phyloP scores from a whole-genome alignment of 1,284 basidiomycete species.

The Apiotrichum domesticum region DNA sequence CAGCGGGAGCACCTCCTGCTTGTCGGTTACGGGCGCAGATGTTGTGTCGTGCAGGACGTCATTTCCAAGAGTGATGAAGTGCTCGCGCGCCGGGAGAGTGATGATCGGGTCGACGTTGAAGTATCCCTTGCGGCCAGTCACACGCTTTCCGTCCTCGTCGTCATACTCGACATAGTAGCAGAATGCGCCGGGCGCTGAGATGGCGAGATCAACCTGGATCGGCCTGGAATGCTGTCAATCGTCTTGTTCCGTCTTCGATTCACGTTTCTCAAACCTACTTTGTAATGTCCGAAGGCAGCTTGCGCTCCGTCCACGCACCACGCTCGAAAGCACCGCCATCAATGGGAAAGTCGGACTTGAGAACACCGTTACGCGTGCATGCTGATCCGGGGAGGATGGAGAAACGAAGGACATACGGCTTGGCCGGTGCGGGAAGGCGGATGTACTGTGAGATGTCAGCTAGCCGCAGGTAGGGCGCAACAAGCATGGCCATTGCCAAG shows the following conservation, averaged over 20 bases:
- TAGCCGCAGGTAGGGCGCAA: background rate
- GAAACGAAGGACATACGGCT: slow-evolving; percentile 81
- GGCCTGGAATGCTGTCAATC: too few relatives aligned
- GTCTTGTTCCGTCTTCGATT: too few relatives aligned
- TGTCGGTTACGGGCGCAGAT: slow-evolving; percentile 50
- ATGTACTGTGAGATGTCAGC: slow-evolving; percentile 61
- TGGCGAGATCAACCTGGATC: slow-evolving; percentile 84
- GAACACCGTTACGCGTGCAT: slow-evolving; percentile 76
- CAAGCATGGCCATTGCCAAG: too few relatives aligned
- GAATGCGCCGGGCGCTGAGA: slow-evolving; percentile 90
- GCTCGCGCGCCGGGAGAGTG: slow-evolving; percentile 61
- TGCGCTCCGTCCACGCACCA: slow-evolving; percentile 66
- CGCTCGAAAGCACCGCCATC: slow-evolving; percentile 80
- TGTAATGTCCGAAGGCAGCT: slow-evolving; percentile 40
- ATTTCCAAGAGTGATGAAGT: slow-evolving; percentile 49
- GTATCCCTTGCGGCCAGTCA: slow-evolving; percentile 78
- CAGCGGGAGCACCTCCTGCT: slow-evolving; percentile 55
- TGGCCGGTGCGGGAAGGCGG: slow-evolving; percentile 82
- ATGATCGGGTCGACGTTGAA: slow-evolving; percentile 93
- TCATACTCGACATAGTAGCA: slow-evolving; percentile 91
- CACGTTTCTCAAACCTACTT: too few relatives aligned
- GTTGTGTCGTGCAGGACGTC: slow-evolving; percentile 50
- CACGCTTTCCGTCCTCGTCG: slow-evolving; percentile 49
- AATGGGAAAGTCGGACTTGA: slow-evolving; percentile 90
- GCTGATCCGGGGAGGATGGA: slow-evolving; percentile 82